phyloP scores from a whole-genome alignment of 768 basidiomycete genomes.

The Amyloporia xantha region DNA sequence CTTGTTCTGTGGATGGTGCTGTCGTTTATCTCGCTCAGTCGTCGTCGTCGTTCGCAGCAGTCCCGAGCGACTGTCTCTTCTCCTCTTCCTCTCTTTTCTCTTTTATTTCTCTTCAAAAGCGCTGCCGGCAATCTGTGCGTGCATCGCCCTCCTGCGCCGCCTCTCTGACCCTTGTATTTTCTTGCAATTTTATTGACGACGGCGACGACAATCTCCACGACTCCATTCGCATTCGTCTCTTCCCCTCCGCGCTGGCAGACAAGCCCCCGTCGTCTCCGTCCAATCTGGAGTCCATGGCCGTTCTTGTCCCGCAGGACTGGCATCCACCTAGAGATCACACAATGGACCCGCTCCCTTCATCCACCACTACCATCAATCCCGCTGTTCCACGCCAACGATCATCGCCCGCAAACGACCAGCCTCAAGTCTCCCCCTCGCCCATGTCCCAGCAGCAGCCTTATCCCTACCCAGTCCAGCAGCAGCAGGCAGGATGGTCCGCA shows the following conservation, averaged over 20 bases:
- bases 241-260: slow-evolving; percentile 2
- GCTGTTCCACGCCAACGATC: slow-evolving; percentile 48
- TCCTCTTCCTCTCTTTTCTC: slow-evolving; percentile 7
- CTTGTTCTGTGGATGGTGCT: slow-evolving; percentile 9
- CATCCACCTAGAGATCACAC: slow-evolving; percentile 54
- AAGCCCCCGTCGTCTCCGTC: slow-evolving; percentile 9
- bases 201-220: slow-evolving; percentile 5
- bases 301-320: slow-evolving; percentile 76
- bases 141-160: slow-evolving; percentile 15
- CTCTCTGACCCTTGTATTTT: slow-evolving; percentile 3
- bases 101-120: slow-evolving; percentile 17
- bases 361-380: slow-evolving; percentile 29
- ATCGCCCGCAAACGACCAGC: slow-evolving; percentile 51
- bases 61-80: neutral
- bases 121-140: slow-evolving; percentile 8
- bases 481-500: slow-evolving; percentile 66
- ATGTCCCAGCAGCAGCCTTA: slow-evolving; percentile 38
- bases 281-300: slow-evolving; percentile 52
- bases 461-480: slow-evolving; percentile 67
- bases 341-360: slow-evolving; percentile 49
- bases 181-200: slow-evolving; percentile 1
- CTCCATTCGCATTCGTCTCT: neutral
- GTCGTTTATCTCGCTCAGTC: slow-evolving; percentile 17
- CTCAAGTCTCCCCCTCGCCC: slow-evolving; percentile 21
- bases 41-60: slow-evolving; percentile 7